Conservation (phyloP, 31 red algal species). For the Porphyra umbilicalis region DNA sequence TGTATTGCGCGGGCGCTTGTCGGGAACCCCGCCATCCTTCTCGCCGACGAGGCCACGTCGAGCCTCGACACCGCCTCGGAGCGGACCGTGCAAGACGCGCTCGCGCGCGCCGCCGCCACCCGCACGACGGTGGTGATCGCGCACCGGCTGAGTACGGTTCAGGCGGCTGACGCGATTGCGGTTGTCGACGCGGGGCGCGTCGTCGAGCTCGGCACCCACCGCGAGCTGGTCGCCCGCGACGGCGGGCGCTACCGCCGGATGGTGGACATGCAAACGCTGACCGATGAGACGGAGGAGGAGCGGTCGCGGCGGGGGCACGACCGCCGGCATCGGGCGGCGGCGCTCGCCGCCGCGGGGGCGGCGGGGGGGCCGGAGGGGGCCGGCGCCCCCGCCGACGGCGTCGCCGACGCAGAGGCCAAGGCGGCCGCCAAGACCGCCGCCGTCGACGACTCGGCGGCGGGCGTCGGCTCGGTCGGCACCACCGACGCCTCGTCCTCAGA, state of each 20-base stretch:
- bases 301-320: neutral
- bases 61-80: constrained; percentile 47
- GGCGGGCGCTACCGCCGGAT: constrained; percentile 65
- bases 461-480: neutral
- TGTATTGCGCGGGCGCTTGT: constrained; percentile 67
- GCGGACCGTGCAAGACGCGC: constrained; percentile 15
- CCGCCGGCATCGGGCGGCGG: constrained; percentile 1
- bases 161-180: constrained; percentile 76
- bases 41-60: constrained; percentile 50
- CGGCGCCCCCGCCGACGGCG: neutral
- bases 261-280: constrained; percentile 35
- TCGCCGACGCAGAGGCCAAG: neutral
- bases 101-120: constrained; percentile 24
- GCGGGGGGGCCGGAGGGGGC: neutral
- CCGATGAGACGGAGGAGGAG: neutral
- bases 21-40: constrained; percentile 28
- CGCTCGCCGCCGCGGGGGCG: neutral
- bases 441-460: neutral
- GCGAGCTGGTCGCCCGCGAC: constrained; percentile 50
- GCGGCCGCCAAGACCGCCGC: neutral
- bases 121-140: constrained; percentile 89
- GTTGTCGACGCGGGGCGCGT: constrained; percentile 58
- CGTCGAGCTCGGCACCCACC: constrained; percentile 60
- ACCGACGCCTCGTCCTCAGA: neutral
- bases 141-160: constrained; percentile 88